phyloP scores from a whole-genome alignment of 306 rosid species.

The Urtica urens region DNA sequence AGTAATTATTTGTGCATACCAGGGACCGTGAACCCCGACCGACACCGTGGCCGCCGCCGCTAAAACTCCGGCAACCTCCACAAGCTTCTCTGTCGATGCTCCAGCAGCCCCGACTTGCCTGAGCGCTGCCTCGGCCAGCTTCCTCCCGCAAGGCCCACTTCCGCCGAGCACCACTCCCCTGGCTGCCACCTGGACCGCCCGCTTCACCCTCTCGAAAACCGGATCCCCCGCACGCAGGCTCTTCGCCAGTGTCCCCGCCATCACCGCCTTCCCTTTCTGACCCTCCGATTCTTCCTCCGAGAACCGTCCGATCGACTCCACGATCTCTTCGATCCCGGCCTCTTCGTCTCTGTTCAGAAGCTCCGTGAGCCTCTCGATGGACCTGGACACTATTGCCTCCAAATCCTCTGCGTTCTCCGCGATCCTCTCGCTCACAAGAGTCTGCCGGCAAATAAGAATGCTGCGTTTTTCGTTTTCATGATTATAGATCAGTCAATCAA shows the following conservation, averaged over 20 bases:
- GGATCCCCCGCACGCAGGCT: conserved; percentile 84
- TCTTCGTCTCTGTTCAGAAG: conserved; percentile 44
- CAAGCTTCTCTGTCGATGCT: conserved; percentile 39
- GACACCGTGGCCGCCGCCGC: conserved; percentile 62
- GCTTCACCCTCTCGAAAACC: conserved; percentile 68
- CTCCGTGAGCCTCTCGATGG: conserved; percentile 37
- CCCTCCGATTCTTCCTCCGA: conserved; percentile 23
- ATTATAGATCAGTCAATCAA: neutral
- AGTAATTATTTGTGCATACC: conserved; percentile 64
- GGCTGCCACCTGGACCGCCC: conserved; percentile 46
- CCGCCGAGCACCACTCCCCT: conserved; percentile 78
- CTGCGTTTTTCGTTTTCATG: conserved; percentile 33
- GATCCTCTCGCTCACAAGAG: conserved; percentile 49
- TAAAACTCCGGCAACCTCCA: conserved; percentile 69
- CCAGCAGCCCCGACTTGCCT: conserved; percentile 63
- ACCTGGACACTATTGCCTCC: conserved; percentile 34
- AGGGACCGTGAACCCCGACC: conserved; percentile 65
- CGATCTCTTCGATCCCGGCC: conserved; percentile 57
- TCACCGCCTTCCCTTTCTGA: conserved; percentile 41
- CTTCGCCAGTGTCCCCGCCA: conserved; percentile 58
- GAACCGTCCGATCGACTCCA: conserved; percentile 41
- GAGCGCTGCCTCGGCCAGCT: conserved; percentile 57
- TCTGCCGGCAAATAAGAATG: conserved; percentile 74
- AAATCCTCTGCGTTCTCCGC: conserved; percentile 34
- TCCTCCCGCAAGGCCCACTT: conserved; percentile 48